A percentile compares a stretch with the other conserved stretches of the same genome.
Conservation (phyloP, 2,329 filamentous ascomycete genomes). For the Cordyceps farinosa region DNA sequence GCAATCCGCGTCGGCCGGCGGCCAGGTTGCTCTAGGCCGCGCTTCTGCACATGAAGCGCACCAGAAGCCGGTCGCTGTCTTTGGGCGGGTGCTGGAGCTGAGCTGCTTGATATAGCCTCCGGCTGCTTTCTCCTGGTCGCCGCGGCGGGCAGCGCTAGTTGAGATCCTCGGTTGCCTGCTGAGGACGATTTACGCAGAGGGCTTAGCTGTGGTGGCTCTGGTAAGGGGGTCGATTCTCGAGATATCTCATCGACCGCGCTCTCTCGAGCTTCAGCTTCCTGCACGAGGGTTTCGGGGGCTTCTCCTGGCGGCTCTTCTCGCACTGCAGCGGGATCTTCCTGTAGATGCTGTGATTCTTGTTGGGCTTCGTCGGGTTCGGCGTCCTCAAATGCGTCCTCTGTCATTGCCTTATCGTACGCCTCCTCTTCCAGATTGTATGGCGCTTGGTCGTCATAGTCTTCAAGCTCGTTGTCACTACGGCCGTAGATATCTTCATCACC, state of each 20-base stretch:
- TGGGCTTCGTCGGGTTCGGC: not conserved
- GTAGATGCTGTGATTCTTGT: not conserved
- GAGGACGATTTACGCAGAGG: slow-evolving; percentile 51
- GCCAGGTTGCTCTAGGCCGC: slow-evolving; percentile 8
- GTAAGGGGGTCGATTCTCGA: slow-evolving; percentile 43
- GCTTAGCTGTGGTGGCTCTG: slow-evolving; percentile 44
- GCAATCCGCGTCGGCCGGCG: not conserved
- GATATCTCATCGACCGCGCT: slow-evolving; percentile 37
- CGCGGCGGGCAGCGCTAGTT: slow-evolving; percentile 12
- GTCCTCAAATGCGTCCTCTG: slow-evolving; percentile 30
- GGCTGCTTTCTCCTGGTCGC: not conserved
- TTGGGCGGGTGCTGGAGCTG: not conserved
- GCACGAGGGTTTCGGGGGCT: slow-evolving; percentile 35
- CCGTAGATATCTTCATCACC: slow-evolving; percentile 26
- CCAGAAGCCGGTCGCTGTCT: slow-evolving; percentile 1
- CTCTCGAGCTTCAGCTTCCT: slow-evolving; percentile 35
- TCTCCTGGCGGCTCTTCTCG: slow-evolving; percentile 37
- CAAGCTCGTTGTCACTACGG: slow-evolving; percentile 38
- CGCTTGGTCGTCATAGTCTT: slow-evolving; percentile 42
- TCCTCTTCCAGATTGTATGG: slow-evolving; percentile 38
- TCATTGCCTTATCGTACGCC: slow-evolving; percentile 22
- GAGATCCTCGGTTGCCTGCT: slow-evolving; percentile 45
- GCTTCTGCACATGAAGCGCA: slow-evolving; percentile 3
- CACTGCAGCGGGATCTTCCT: slow-evolving; percentile 24
- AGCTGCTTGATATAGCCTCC: not conserved